A percentile compares a stretch with the other conserved stretches of the same genome.
Evolutionary conservation across 768 basidiomycete species (phyloP).

Genomic region (Kwoniella sp.): DNA sequence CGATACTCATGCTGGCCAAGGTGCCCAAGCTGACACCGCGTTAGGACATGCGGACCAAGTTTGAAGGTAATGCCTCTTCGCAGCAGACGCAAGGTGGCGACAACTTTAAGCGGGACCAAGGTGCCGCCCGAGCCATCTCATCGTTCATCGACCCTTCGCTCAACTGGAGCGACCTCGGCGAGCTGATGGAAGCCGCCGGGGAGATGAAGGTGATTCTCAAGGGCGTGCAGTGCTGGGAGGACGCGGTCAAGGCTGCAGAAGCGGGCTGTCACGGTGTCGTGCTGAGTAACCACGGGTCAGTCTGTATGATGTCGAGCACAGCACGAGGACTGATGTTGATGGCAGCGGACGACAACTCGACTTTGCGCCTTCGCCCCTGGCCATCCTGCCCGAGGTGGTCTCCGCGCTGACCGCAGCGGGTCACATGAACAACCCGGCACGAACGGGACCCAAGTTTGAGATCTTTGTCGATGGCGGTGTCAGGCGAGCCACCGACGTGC

Average conservation of each 20-base stretch:
- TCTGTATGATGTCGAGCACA: neutral
- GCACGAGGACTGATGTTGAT: neutral
- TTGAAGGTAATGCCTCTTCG: conserved; percentile 66
- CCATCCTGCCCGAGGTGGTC: conserved; percentile 83
- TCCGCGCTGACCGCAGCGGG: conserved; percentile 63
- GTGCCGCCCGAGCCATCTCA: conserved; percentile 89
- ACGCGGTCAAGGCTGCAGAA: conserved; percentile 76
- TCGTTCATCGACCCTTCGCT: conserved; percentile 92
- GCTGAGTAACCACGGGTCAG: conserved; percentile 39
- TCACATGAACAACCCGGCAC: conserved; percentile 53
- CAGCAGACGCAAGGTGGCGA: conserved; percentile 49
- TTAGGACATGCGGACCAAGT: conserved; percentile 93
- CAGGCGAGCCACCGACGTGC: conserved; percentile 77
- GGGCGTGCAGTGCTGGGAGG: conserved; percentile 83
- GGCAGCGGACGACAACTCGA: conserved; percentile 32
- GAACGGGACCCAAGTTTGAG: conserved; percentile 70
- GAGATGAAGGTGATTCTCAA: conserved; percentile 82
- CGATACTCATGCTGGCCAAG: conserved; percentile 7
- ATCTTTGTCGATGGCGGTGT: conserved; percentile 94
- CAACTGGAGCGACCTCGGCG: conserved; percentile 76
- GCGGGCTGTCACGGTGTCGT: conserved; percentile 46
- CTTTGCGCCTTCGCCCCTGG: conserved; percentile 74
- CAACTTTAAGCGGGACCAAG: conserved; percentile 74
- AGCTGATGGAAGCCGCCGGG: conserved; percentile 69
- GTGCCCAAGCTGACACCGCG: neutral